Percentiles rank a stretch among this genome's conserved stretches.
Conservation (phyloP, 106 monocot genomes). For the Phalaenopsis aphrodite region DNA sequence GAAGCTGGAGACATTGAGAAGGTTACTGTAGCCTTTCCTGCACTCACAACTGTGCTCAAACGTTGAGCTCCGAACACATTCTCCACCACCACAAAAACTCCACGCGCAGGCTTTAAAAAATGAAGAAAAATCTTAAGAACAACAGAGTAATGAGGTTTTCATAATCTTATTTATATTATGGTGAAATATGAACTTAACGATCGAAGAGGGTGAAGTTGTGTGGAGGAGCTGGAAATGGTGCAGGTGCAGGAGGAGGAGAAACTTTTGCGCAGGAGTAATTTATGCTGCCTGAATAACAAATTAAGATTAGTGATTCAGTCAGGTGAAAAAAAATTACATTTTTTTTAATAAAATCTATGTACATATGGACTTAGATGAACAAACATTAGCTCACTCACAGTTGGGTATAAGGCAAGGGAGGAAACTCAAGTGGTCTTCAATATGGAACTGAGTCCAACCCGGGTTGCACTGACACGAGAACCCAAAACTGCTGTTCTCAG, state of each 20-base stretch:
- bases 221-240: not conserved
- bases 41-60: constrained; percentile 23
- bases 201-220: constrained; percentile 12
- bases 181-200: constrained; percentile 4
- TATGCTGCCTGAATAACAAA: constrained; percentile 18
- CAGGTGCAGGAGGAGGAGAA: not conserved
- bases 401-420: constrained; percentile 62
- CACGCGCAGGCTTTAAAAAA: constrained; percentile 14
- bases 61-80: constrained; percentile 5
- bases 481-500: constrained; percentile 21
- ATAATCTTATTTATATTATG: not conserved
- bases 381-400: constrained; percentile 21
- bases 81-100: constrained; percentile 19
- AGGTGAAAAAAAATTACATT: not conserved
- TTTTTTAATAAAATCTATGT: too few species aligned
- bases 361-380: not conserved
- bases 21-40: constrained; percentile 9
- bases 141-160: not conserved
- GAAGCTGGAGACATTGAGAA: constrained; percentile 18
- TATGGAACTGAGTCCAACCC: constrained; percentile 46
- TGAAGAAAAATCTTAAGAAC: not conserved
- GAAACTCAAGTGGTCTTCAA: constrained; percentile 30
- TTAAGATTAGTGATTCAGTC: not conserved
- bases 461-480: constrained; percentile 40
- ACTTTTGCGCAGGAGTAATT: constrained; percentile 15